A percentile compares a stretch with the other conserved stretches of the same genome.
Evolutionary conservation across 768 basidiomycete species (phyloP).

Genomic region (Pisolithus microcarpus): DNA sequence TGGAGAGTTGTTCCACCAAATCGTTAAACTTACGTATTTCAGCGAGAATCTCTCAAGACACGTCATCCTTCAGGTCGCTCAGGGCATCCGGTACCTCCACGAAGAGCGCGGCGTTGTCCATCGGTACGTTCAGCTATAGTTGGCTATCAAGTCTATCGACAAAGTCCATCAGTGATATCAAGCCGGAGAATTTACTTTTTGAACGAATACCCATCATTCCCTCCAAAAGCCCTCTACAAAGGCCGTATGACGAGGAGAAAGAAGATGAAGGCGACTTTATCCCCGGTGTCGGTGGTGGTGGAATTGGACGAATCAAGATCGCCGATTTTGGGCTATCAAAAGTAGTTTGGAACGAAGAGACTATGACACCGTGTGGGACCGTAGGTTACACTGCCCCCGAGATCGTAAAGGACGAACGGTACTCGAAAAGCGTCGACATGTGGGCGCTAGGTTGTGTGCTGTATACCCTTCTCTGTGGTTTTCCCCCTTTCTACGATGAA

Average conservation of each 20-base stretch:
- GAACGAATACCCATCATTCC: slow-evolving; percentile 88
- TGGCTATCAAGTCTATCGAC: background rate
- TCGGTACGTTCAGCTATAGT: slow-evolving; percentile 38
- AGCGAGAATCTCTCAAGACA: slow-evolving; percentile 95
- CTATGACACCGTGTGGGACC: slow-evolving; percentile 99
- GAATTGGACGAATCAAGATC: slow-evolving; percentile 96
- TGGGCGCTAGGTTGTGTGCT: slow-evolving; percentile 99
- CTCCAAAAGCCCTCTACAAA: slow-evolving; percentile 61
- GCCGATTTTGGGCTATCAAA: slow-evolving; percentile 98
- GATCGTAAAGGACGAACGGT: slow-evolving; percentile 98
- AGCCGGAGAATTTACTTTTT: slow-evolving; percentile 95
- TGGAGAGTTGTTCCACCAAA: slow-evolving; percentile 97
- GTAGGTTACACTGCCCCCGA: slow-evolving; percentile 99
- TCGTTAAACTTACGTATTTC: slow-evolving; percentile 98
- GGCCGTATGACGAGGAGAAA: slow-evolving; percentile 97
- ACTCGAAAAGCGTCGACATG: slow-evolving; percentile 97
- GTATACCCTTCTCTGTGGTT: slow-evolving; percentile 95
- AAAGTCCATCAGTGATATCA: slow-evolving; percentile 63
- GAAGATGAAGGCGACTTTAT: slow-evolving; percentile 97
- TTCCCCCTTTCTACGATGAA: slow-evolving; percentile 98
- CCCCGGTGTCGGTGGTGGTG: slow-evolving; percentile 88
- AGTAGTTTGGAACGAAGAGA: slow-evolving; percentile 98
- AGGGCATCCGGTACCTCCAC: slow-evolving; percentile 91
- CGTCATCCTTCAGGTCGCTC: slow-evolving; percentile 92
- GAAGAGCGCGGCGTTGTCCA: slow-evolving; percentile 98